Conservation (phyloP, 2,329 filamentous ascomycete genomes). For the Pyrenochaeta sp. region DNA sequence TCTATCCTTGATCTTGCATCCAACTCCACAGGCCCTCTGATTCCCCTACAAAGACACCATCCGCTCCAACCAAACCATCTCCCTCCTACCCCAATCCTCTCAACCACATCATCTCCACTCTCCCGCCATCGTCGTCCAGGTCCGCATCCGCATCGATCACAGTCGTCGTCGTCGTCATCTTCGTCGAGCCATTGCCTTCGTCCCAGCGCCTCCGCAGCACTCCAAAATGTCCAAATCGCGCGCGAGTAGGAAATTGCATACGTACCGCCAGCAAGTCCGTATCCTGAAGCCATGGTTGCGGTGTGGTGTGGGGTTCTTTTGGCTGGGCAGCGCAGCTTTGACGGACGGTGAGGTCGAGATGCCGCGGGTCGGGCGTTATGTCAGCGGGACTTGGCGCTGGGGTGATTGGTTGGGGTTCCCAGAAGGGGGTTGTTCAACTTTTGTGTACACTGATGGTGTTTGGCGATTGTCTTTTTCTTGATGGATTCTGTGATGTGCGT, state of each 20-base stretch:
- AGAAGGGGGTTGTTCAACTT: too few relatives aligned
- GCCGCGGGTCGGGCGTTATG: constrained; percentile 9
- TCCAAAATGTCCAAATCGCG: constrained; percentile 7
- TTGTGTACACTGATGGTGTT: too few relatives aligned
- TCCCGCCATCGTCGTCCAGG: constrained; percentile 3
- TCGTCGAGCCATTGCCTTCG: constrained; percentile 28
- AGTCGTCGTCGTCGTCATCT: too few relatives aligned
- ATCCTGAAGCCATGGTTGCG: constrained; percentile 78
- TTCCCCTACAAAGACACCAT: neutral
- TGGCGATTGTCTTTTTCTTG: too few relatives aligned
- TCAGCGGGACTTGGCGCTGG: constrained; percentile 6
- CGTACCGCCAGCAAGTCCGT: constrained; percentile 80
- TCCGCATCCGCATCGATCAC: constrained; percentile 9
- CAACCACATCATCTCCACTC: neutral
- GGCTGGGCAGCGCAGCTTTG: constrained; percentile 6
- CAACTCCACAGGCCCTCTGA: neutral
- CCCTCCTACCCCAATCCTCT: neutral
- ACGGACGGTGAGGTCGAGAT: constrained; percentile 13
- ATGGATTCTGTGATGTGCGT: too few relatives aligned
- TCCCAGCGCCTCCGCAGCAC: constrained; percentile 10
- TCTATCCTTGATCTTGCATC: neutral
- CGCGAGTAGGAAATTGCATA: constrained; percentile 20
- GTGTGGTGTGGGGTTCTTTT: constrained; percentile 38
- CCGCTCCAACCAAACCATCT: neutral
- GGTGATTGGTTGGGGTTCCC: too few relatives aligned